Evolutionary conservation across 768 basidiomycete species (phyloP).

Genomic region (Botryobasidium botryosum): DNA sequence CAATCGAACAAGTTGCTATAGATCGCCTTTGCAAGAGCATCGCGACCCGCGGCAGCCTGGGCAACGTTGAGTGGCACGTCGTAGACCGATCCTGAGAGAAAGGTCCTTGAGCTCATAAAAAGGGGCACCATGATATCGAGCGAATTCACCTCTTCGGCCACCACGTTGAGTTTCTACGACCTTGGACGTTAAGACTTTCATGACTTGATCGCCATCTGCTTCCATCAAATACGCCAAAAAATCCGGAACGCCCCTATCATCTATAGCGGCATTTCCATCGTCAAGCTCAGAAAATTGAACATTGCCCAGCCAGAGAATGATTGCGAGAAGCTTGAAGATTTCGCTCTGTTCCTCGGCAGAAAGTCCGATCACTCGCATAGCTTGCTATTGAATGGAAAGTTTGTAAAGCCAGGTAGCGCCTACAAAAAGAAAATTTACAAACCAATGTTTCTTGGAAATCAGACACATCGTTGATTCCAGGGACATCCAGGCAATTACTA

Average conservation of each 20-base stretch:
- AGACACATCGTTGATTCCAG: constrained; percentile 72
- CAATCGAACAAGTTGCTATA: constrained; percentile 99
- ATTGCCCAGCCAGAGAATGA: constrained; percentile 91
- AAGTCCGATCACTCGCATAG: constrained; percentile 91
- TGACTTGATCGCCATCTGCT: constrained; percentile 55
- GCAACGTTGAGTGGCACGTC: constrained; percentile 89
- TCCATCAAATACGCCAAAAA: constrained; percentile 94
- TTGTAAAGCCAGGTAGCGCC: constrained; percentile 4
- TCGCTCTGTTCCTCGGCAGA: constrained; percentile 68
- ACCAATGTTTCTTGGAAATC: constrained; percentile 86
- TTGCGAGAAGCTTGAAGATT: constrained; percentile 85
- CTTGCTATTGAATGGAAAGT: constrained; percentile 35
- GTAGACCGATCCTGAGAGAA: constrained; percentile 53
- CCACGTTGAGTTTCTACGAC: constrained; percentile 88
- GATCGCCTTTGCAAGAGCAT: constrained; percentile 87
- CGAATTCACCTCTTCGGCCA: constrained; percentile 51
- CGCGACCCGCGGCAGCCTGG: constrained; percentile 75
- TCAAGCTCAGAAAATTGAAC: constrained; percentile 79
- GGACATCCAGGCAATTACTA: constrained; percentile 83
- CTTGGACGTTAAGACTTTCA: constrained; percentile 71
- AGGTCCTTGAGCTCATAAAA: not conserved
- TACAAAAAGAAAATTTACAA: constrained; percentile 17
- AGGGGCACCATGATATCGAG: not conserved
- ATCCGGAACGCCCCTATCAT: constrained; percentile 79
- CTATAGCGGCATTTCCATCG: constrained; percentile 68